These are phyloP conservation scores for Saccharomycopsis vini DNA, from an alignment of 805 yeast genomes.

Conservation along the genomic window DNA sequence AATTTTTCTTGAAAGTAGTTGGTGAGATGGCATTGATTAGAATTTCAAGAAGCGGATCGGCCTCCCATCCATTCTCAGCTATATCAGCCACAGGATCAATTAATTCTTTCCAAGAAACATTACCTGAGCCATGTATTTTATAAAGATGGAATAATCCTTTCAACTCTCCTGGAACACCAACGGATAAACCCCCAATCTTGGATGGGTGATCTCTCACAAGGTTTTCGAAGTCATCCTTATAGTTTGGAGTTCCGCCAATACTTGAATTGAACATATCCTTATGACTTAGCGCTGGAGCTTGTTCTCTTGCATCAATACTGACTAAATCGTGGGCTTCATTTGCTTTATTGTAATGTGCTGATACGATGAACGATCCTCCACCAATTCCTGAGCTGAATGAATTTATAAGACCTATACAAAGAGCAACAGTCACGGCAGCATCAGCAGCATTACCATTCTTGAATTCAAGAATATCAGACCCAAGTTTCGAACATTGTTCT, in stretches of 20 bases:
- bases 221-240: constrained; percentile 15
- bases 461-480: constrained; percentile 40
- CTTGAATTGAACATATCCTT: constrained; percentile 48
- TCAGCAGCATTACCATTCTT: constrained; percentile 84
- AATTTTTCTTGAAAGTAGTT: constrained; percentile 28
- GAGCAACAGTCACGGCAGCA: constrained; percentile 80
- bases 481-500: constrained; percentile 54
- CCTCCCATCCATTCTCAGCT: constrained; percentile 56
- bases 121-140: constrained; percentile 59
- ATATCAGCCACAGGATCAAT: constrained; percentile 66
- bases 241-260: not conserved
- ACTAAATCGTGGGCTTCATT: constrained; percentile 38
- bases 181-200: constrained; percentile 77
- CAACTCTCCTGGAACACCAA: constrained; percentile 86
- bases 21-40: constrained; percentile 30
- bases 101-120: constrained; percentile 60
- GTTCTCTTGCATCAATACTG: constrained; percentile 79
- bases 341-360: constrained; percentile 23
- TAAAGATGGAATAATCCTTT: constrained; percentile 67
- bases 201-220: constrained; percentile 36
- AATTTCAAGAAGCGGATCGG: constrained; percentile 34
- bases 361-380: constrained; percentile 77
- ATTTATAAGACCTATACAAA: constrained; percentile 80
- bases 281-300: constrained; percentile 60
- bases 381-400: constrained; percentile 86